These are phyloP conservation scores for Penicillium malachiteum DNA, from an alignment of 495 filamentous ascomycete genomes.

Conservation along the genomic window DNA sequence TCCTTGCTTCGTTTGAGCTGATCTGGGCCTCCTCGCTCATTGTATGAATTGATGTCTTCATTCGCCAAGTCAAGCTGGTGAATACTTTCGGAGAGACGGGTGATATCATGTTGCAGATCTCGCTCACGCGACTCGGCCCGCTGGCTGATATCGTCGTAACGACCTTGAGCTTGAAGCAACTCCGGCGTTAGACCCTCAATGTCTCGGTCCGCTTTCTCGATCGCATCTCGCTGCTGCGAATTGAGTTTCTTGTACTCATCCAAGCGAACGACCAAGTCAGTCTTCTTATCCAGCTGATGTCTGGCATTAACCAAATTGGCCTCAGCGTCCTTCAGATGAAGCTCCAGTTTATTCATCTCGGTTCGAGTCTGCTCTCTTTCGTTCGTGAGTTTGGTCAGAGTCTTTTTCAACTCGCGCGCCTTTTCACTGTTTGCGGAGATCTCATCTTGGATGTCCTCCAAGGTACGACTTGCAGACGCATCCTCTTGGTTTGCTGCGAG, in stretches of 20 bases:
- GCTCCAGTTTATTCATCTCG: constrained; percentile 66
- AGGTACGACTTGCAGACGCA: constrained; percentile 57
- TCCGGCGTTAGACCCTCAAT: constrained; percentile 69
- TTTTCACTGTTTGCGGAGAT: constrained; percentile 67
- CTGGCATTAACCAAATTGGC: constrained; percentile 66
- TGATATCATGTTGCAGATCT: constrained; percentile 68
- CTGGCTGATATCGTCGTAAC: constrained; percentile 70
- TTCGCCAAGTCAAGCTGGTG: constrained; percentile 73
- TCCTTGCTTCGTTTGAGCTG: constrained; percentile 67
- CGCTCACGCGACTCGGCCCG: constrained; percentile 72
- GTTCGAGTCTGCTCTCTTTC: constrained; percentile 72
- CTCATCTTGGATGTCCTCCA: constrained; percentile 82
- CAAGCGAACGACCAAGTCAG: constrained; percentile 62
- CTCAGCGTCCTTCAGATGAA: constrained; percentile 66
- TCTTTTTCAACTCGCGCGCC: constrained; percentile 57
- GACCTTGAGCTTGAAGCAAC: constrained; percentile 68
- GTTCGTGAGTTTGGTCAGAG: constrained; percentile 57
- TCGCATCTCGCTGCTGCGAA: constrained; percentile 62
- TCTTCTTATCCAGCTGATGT: constrained; percentile 77
- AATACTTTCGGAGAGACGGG: constrained; percentile 66
- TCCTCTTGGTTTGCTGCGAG: constrained; percentile 70
- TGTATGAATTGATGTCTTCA: constrained; percentile 76
- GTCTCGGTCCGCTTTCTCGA: constrained; percentile 65
- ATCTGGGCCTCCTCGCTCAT: constrained; percentile 68
- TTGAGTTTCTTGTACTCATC: constrained; percentile 70